A percentile compares a stretch with the other conserved stretches of the same genome.
Evolutionary conservation across 2,329 filamentous ascomycete genomes (phyloP).

Genomic region (Pseudopyricularia cyperi): DNA sequence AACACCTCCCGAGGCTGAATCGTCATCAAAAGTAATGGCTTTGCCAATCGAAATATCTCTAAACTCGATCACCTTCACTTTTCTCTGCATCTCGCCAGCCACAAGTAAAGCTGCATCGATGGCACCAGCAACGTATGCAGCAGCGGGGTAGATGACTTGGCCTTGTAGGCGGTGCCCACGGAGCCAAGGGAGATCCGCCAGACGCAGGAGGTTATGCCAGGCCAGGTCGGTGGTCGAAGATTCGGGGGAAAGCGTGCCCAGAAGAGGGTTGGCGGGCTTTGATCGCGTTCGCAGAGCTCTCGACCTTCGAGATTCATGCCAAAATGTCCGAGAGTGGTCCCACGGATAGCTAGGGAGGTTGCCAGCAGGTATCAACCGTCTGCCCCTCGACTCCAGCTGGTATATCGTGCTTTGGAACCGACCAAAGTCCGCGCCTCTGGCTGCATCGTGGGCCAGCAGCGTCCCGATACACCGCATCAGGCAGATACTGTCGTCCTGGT

Average conservation of each 20-base stretch:
- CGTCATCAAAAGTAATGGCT: neutral
- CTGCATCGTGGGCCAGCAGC: constrained; percentile 4
- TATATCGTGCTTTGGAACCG: constrained; percentile 4
- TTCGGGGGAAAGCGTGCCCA: constrained; percentile 3
- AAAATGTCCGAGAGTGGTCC: constrained; percentile 4
- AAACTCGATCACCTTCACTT: neutral
- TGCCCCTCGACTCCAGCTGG: constrained; percentile 9
- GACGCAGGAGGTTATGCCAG: constrained; percentile 13
- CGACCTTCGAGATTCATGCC: constrained; percentile 6
- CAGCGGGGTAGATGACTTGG: constrained; percentile 22
- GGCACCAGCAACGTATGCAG: neutral
- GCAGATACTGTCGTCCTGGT: constrained; percentile 5
- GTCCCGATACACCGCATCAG: constrained; percentile 4
- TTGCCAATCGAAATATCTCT: neutral
- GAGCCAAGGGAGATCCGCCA: constrained; percentile 22
- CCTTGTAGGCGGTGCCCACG: constrained; percentile 20
- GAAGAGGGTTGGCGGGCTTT: constrained; percentile 5
- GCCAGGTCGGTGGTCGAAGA: constrained; percentile 12
- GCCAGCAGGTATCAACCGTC: neutral
- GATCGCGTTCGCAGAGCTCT: neutral
- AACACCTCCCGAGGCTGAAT: neutral
- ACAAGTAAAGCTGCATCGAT: constrained; percentile 1
- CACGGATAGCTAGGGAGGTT: constrained; percentile 6
- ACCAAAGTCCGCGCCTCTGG: neutral
- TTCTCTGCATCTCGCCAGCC: neutral